A percentile compares a stretch with the other conserved stretches of the same genome.
phyloP scores from a whole-genome alignment of 148 eudicot species.

The Amaranthus palmeri region DNA sequence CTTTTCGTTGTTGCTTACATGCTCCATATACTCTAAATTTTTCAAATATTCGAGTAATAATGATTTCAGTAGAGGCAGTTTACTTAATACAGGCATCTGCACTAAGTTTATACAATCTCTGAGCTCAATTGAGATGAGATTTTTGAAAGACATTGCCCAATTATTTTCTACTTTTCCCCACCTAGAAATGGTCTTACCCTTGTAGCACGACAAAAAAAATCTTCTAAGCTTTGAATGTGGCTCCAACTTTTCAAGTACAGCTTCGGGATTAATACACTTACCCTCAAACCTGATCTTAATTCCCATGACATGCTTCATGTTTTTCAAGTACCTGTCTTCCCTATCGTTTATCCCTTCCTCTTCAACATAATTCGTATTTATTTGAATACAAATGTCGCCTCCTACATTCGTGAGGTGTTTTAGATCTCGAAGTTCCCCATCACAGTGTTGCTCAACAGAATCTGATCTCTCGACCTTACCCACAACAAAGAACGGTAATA shows the following conservation, averaged over 20 bases:
- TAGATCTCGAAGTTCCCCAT: too few species aligned
- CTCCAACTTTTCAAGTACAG: constrained; percentile 10
- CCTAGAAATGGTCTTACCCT: neutral
- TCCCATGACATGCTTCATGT: too few species aligned
- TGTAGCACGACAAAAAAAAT: neutral
- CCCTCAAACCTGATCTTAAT: too few species aligned
- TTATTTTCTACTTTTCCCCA: constrained; percentile 19
- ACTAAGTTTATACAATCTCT: neutral
- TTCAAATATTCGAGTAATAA: neutral
- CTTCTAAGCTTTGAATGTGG: constrained; percentile 16
- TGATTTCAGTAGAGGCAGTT: constrained; percentile 3
- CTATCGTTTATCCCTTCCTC: too few species aligned
- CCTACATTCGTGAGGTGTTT: too few species aligned
- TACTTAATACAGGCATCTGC: constrained; percentile 10
- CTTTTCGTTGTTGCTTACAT: neutral
- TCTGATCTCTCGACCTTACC: too few species aligned
- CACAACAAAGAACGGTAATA: too few species aligned
- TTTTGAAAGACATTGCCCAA: constrained; percentile 7
- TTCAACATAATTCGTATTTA: too few species aligned
- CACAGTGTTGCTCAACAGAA: too few species aligned
- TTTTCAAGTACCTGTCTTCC: too few species aligned
- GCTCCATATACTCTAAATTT: constrained; percentile 18
- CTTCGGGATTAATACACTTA: too few species aligned
- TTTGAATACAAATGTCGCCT: too few species aligned
- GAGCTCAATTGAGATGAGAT: constrained; percentile 14